These are phyloP conservation scores for Rubroboletus satanas DNA, from an alignment of 768 basidiomycete genomes.

Conservation along the genomic window DNA sequence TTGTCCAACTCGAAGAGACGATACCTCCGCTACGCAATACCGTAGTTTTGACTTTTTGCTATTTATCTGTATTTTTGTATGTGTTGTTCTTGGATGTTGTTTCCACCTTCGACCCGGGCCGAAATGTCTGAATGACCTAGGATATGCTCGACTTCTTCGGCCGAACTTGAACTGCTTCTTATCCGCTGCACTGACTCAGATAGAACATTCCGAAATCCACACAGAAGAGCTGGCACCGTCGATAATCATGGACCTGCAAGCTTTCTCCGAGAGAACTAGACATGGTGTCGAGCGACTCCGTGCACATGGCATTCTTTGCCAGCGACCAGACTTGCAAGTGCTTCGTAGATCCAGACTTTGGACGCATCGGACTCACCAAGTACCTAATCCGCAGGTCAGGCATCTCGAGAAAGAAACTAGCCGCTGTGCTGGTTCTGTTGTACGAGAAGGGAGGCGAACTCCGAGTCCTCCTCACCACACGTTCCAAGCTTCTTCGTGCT, in stretches of 20 bases:
- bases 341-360: background rate
- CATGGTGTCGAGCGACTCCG: slow-evolving; percentile 41
- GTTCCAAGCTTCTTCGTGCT: slow-evolving; percentile 68
- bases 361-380: background rate
- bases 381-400: slow-evolving; percentile 24
- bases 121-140: background rate
- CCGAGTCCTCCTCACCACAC: slow-evolving; percentile 80
- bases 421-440: slow-evolving; percentile 75
- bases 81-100: slow-evolving; percentile 5
- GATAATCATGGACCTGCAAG: slow-evolving; percentile 9
- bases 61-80: slow-evolving; percentile 27
- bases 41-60: background rate
- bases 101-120: background rate
- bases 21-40: slow-evolving; percentile 7
- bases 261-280: slow-evolving; percentile 18
- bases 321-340: slow-evolving; percentile 54
- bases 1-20: background rate
- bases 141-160: background rate
- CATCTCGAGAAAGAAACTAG: slow-evolving; percentile 45
- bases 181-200: background rate
- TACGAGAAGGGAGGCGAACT: slow-evolving; percentile 67
- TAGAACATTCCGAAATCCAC: background rate
- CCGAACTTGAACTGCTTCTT: background rate
- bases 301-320: slow-evolving; percentile 19
- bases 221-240: background rate